Percentiles rank a stretch among this genome's conserved stretches.
Conservation (phyloP, 768 basidiomycete genomes). For the Podaxis mareebaensis region DNA sequence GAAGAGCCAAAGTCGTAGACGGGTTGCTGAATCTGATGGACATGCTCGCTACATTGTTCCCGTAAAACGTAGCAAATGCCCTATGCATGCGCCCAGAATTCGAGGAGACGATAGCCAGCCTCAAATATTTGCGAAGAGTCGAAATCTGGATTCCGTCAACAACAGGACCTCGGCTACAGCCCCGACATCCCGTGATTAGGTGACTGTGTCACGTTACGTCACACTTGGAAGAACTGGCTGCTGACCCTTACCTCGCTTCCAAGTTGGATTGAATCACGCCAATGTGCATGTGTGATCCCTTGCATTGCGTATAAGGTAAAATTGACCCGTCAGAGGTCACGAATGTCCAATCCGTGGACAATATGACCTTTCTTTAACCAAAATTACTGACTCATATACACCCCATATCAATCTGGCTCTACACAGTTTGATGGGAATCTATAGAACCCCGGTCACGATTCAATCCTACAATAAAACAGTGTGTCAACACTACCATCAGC, state of each 20-base stretch:
- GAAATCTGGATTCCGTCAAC: conserved; percentile 7
- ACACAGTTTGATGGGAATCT: conserved; percentile 5
- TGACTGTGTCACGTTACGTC: conserved; percentile 14
- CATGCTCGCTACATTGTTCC: conserved; percentile 41
- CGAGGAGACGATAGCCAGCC: conserved; percentile 20
- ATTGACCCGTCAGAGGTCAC: conserved; percentile 8
- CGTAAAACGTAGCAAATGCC: conserved; percentile 29
- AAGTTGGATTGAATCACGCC: conserved; percentile 5
- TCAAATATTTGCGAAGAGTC: conserved; percentile 10
- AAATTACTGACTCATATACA: conserved; percentile 9
- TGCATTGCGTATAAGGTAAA: conserved; percentile 19
- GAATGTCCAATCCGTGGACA: background rate
- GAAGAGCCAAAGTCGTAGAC: conserved; percentile 1
- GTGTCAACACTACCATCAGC: background rate
- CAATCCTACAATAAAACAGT: background rate
- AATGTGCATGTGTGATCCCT: conserved; percentile 18
- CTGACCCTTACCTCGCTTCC: background rate
- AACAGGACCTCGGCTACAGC: background rate
- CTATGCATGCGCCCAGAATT: conserved; percentile 46
- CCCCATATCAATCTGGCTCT: conserved; percentile 6
- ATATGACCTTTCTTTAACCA: background rate
- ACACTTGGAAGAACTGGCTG: background rate
- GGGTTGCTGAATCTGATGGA: conserved; percentile 10
- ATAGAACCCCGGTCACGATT: background rate
- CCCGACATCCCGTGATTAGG: conserved; percentile 12